Evolutionary conservation across 495 filamentous ascomycete species (phyloP).

Genomic region (Tuber magnatum): DNA sequence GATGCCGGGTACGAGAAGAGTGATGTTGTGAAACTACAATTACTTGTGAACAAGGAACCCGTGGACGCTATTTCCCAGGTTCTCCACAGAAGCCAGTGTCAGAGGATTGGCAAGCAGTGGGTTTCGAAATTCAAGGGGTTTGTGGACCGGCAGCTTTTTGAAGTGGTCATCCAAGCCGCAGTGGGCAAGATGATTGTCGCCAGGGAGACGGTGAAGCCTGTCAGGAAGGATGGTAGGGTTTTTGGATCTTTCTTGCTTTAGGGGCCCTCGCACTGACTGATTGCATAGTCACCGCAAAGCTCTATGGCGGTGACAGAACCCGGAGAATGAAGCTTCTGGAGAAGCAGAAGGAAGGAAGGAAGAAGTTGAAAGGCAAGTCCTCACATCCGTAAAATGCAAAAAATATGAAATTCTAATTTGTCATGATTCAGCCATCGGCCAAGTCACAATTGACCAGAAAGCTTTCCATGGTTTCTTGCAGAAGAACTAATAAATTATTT

Average conservation of each 20-base stretch:
- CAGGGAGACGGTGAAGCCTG: conserved; percentile 91
- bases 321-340: conserved; percentile 81
- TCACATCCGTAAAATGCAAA: not conserved
- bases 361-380: conserved; percentile 62
- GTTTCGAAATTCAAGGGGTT: conserved; percentile 96
- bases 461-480: conserved; percentile 83
- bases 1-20: conserved; percentile 79
- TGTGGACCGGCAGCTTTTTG: conserved; percentile 91
- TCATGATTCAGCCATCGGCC: conserved; percentile 48
- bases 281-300: conserved; percentile 64
- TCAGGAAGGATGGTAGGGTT: conserved; percentile 66
- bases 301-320: conserved; percentile 83
- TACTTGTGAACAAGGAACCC: conserved; percentile 84
- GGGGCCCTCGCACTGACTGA: not conserved
- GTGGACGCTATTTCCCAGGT: conserved; percentile 93
- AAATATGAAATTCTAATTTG: conserved; percentile 10
- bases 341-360: conserved; percentile 94
- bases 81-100: conserved; percentile 70
- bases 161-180: conserved; percentile 89
- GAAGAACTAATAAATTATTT: conserved; percentile 27
- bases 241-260: not conserved
- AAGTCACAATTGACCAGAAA: conserved; percentile 86
- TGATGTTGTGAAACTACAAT: conserved; percentile 78
- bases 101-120: conserved; percentile 72
- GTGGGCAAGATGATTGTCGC: conserved; percentile 78